Base-by-base conservation (phyloP, 306 rosid species). In the Sechiopsis laciniata region DNA sequence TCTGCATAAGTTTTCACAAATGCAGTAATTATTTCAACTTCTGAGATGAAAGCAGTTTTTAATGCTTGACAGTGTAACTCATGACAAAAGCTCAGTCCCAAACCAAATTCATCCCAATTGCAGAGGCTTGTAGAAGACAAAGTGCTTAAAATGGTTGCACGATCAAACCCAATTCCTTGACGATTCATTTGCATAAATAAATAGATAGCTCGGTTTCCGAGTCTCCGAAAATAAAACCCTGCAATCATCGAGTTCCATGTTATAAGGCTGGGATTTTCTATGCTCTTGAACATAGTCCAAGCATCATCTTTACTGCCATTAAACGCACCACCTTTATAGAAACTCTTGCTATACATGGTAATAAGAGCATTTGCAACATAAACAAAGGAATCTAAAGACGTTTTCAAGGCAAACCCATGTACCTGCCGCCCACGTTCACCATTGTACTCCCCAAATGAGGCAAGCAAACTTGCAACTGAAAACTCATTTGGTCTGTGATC, bases 221-320 rank as follows among this genome's bases (percentile, higher is more conserved):
- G 91, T 50, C 92, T 84, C 21, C 82, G 80, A 65, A 45, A 80
- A 81, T 83, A 96, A 80, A 88, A 85, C 76, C 87, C 96, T 50
- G 98, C 84, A 82, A 93, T 82, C 88, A 90, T 85, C 5, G 98
- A 87, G 77, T 93, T 93, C 98, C 98, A 93, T 46, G 98, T 80
- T 76, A 88, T 61, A 71, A 84, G 81, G 83, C 85, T 90, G 42
- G 84, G 79, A 60, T 74, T 74, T 73, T 87, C 84, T 82, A 87
- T 87, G 75, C 80, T 76, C 80, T 81, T 66, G 77, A 93, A 93
- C 76, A 93, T 17, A 19, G 62, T 78, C 98, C 91, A 87, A 0
- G 90, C 91, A 35, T 84, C 90, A 55, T 84, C 86, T 52, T 17
- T 54, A 29, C 80, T 26, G 56, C 57, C 72, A 76, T 78, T 77